phyloP scores from a whole-genome alignment of 371 early-diverging fungal genomes.

The Haplosporangium sp. region DNA sequence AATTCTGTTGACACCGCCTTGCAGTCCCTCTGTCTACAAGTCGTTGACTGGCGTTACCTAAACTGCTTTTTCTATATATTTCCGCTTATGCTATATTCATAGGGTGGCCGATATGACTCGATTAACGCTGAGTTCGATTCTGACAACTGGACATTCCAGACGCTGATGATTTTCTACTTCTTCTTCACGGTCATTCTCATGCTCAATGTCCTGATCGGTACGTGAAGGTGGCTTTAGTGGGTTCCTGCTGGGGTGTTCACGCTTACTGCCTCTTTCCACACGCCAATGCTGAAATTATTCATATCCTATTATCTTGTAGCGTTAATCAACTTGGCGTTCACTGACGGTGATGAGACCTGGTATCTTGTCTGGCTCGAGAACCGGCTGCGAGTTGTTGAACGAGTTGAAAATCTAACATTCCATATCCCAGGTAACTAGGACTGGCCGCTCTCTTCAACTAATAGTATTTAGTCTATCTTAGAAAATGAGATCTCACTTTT shows the following conservation, averaged over 20 bases:
- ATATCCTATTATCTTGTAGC: neutral
- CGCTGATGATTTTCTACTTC: constrained; percentile 40
- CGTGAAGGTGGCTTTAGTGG: neutral
- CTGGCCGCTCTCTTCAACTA: too few relatives aligned
- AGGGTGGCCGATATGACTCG: constrained; percentile 45
- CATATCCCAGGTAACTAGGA: constrained; percentile 4
- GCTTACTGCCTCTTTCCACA: neutral
- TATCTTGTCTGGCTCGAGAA: constrained; percentile 10
- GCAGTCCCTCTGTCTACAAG: neutral
- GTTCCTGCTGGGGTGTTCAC: neutral
- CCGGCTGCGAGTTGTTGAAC: constrained; percentile 11
- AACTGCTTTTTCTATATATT: neutral
- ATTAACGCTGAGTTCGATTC: constrained; percentile 5
- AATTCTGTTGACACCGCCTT: neutral
- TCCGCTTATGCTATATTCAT: neutral
- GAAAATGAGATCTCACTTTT: too few relatives aligned
- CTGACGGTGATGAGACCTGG: constrained; percentile 14
- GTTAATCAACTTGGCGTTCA: constrained; percentile 30
- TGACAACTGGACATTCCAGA: constrained; percentile 19
- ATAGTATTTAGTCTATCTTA: too few relatives aligned
- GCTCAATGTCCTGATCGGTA: constrained; percentile 47
- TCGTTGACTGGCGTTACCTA: neutral
- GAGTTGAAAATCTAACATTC: constrained; percentile 16
- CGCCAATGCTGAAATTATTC: too few relatives aligned
- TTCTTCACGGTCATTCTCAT: constrained; percentile 45